Conservation (phyloP, 2,329 filamentous ascomycete genomes). For the Aureobasidium sp. region DNA sequence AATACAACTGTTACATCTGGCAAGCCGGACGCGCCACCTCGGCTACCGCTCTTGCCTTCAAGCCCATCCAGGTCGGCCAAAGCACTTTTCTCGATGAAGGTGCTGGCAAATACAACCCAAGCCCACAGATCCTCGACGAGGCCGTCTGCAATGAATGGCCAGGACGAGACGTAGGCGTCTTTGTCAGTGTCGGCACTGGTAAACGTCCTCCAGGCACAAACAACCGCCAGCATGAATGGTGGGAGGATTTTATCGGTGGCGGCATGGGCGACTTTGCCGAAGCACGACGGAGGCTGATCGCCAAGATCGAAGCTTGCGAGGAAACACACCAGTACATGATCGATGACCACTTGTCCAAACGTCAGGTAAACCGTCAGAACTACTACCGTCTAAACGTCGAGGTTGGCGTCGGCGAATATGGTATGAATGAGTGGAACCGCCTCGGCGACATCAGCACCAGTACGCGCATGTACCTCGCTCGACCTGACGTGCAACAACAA, state of each 20-base stretch:
- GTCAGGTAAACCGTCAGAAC: constrained; percentile 50
- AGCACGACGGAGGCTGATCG: constrained; percentile 72
- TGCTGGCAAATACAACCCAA: constrained; percentile 80
- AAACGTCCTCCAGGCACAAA: constrained; percentile 70
- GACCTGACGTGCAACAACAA: constrained; percentile 67
- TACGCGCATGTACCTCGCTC: constrained; percentile 74
- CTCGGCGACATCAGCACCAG: constrained; percentile 92
- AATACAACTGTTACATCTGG: constrained; percentile 95
- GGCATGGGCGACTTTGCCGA: constrained; percentile 83
- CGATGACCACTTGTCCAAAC: constrained; percentile 66
- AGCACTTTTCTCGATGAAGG: constrained; percentile 93
- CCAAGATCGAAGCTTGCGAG: constrained; percentile 94
- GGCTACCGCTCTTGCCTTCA: constrained; percentile 87
- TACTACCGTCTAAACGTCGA: constrained; percentile 98
- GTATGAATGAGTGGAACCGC: constrained; percentile 96
- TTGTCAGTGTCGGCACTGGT: constrained; percentile 90
- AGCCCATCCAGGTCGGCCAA: constrained; percentile 89
- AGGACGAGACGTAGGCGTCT: constrained; percentile 82
- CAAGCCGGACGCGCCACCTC: constrained; percentile 92
- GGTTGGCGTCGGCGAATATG: constrained; percentile 91
- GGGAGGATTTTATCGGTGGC: constrained; percentile 71
- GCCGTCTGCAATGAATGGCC: constrained; percentile 92
- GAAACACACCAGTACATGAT: constrained; percentile 82
- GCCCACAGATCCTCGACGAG: constrained; percentile 79
- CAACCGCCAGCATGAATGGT: constrained; percentile 69